These are phyloP conservation scores for Penicillium verrucosum DNA, from an alignment of 2,329 filamentous ascomycete species.

Conservation along the genomic window DNA sequence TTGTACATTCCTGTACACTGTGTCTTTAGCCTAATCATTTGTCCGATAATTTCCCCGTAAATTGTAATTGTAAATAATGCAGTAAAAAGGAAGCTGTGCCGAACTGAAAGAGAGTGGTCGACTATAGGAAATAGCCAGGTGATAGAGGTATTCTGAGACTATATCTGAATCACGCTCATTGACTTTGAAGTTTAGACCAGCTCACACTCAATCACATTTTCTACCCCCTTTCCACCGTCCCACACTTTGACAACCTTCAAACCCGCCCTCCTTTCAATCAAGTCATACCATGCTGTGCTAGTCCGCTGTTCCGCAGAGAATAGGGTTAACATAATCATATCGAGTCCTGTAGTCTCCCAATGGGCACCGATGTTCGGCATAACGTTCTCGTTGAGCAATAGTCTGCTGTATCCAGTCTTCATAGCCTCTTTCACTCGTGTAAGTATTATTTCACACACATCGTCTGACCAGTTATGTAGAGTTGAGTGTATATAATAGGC, in stretches of 20 bases:
- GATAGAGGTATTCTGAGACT: background rate
- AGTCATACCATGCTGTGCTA: background rate
- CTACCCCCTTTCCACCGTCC: background rate
- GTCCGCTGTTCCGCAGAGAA: background rate
- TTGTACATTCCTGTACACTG: background rate
- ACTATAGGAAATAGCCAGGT: background rate
- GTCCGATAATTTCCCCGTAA: too few relatives aligned
- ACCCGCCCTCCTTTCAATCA: background rate
- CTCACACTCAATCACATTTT: slow-evolving; percentile 1
- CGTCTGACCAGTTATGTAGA: slow-evolving; percentile 2
- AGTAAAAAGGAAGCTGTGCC: background rate
- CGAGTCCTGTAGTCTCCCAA: slow-evolving; percentile 4
- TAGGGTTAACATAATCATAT: background rate
- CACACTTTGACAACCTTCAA: background rate
- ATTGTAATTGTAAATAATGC: too few relatives aligned
- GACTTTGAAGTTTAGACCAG: background rate
- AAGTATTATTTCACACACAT: slow-evolving; percentile 4
- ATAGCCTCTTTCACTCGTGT: background rate
- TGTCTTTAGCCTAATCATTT: too few relatives aligned
- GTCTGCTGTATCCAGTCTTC: slow-evolving; percentile 3
- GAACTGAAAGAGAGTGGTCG: background rate
- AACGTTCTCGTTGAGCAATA: slow-evolving; percentile 1
- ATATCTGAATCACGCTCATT: background rate
- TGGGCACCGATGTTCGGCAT: background rate
- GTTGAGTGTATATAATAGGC: slow-evolving; percentile 1